Conservation (phyloP, 257 asterid genomes). For the Ehretia macrophylla region DNA sequence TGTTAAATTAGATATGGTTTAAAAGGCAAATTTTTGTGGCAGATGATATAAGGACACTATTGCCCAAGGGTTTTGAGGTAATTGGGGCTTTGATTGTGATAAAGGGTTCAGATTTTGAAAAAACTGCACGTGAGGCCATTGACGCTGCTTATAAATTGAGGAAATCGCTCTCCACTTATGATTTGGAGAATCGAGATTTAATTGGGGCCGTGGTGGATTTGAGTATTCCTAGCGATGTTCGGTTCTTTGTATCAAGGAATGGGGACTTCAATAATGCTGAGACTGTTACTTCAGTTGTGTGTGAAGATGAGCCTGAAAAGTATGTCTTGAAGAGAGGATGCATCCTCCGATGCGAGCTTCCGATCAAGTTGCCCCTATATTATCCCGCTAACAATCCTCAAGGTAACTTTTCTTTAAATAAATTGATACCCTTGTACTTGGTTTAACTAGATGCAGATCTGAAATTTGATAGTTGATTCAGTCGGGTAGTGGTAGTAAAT, state of each 20-base stretch:
- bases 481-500: no score
- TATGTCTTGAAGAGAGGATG: conserved; percentile 70
- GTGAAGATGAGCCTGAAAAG: conserved; percentile 73
- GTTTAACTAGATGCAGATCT: not conserved
- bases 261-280: conserved; percentile 32
- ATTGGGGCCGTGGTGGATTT: conserved; percentile 65
- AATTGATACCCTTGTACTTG: not conserved
- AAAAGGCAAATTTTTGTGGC: conserved; percentile 21
- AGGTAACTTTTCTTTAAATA: conserved; percentile 39
- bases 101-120: conserved; percentile 28
- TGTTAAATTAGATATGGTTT: not conserved
- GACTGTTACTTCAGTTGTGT: conserved; percentile 37
- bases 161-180: conserved; percentile 33
- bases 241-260: conserved; percentile 50
- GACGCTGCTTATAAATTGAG: conserved; percentile 47
- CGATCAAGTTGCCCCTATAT: conserved; percentile 67
- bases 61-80: conserved; percentile 79
- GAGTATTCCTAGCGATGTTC: conserved; percentile 37
- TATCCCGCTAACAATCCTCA: conserved; percentile 40
- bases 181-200: conserved; percentile 26
- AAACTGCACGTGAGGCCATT: conserved; percentile 48
- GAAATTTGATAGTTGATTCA: no score
- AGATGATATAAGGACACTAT: conserved; percentile 70
- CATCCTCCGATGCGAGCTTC: conserved; percentile 60
- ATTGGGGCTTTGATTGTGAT: conserved; percentile 65